phyloP scores from a whole-genome alignment of 352 stramenopile species.

The Elongisporangium undulatum region DNA sequence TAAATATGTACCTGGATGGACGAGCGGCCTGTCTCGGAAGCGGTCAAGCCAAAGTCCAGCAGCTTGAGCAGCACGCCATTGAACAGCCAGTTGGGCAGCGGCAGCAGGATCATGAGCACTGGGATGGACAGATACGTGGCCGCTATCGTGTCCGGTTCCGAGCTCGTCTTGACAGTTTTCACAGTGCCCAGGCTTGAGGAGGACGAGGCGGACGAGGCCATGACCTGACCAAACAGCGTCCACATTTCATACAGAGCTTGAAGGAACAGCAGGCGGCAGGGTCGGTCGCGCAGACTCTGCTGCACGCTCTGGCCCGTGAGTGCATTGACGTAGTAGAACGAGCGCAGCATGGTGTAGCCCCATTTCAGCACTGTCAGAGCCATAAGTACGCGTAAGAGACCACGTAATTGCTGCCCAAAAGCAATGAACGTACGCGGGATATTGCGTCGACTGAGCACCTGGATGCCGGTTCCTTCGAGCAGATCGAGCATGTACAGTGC shows the following conservation, averaged over 20 bases:
- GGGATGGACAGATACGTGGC: conserved; percentile 56
- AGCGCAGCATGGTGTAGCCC: conserved; percentile 70
- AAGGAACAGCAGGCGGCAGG: conserved; percentile 62
- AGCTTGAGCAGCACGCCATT: conserved; percentile 35
- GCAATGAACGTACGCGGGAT: conserved; percentile 39
- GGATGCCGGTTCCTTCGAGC: conserved; percentile 65
- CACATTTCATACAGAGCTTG: conserved; percentile 69
- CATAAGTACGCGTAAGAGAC: neutral
- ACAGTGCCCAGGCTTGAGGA: conserved; percentile 3
- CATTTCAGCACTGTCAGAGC: conserved; percentile 58
- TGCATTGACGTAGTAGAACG: conserved; percentile 80
- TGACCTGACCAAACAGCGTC: conserved; percentile 44
- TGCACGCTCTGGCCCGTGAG: conserved; percentile 48
- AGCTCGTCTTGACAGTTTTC: conserved; percentile 8
- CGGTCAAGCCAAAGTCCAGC: conserved; percentile 58
- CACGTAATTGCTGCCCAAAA: neutral
- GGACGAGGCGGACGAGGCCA: conserved; percentile 19
- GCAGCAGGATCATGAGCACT: conserved; percentile 66
- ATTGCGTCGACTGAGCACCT: conserved; percentile 72
- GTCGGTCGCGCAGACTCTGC: conserved; percentile 56
- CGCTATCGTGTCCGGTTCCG: conserved; percentile 47
- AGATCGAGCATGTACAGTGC: conserved; percentile 70
- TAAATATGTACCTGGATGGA: conserved; percentile 32
- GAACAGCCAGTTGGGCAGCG: conserved; percentile 73
- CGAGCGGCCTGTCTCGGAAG: conserved; percentile 21